phyloP scores from a whole-genome alignment of 345 rosid species.

The Brassica juncea region DNA sequence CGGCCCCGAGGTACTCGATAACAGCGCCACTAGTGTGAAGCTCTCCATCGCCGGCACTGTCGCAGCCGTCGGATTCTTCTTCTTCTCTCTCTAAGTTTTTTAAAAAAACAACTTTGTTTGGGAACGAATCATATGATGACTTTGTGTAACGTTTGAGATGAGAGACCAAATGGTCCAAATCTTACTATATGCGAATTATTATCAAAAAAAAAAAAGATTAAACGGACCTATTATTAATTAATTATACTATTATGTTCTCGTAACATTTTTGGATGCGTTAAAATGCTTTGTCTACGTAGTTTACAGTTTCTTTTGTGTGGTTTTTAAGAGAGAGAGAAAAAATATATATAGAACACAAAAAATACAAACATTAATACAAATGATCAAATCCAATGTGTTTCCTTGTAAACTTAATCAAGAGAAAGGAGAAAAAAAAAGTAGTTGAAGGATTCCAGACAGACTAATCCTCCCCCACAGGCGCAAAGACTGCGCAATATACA shows the following conservation, averaged over 20 bases:
- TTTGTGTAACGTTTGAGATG: conserved; percentile 20
- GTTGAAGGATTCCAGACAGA: background rate
- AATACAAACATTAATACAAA: background rate
- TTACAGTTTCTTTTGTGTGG: background rate
- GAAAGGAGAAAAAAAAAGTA: background rate
- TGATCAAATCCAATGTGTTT: background rate
- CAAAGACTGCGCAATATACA: conserved; percentile 10
- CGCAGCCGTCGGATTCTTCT: conserved; percentile 33
- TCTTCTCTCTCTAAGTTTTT: conserved; percentile 34
- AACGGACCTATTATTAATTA: background rate
- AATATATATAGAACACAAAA: background rate
- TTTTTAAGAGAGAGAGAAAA: background rate
- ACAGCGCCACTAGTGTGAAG: conserved; percentile 23
- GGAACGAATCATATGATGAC: background rate
- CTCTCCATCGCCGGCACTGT: conserved; percentile 35
- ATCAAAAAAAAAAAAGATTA: background rate
- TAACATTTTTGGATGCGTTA: background rate
- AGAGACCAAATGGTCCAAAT: too few relatives aligned
- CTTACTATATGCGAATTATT: background rate
- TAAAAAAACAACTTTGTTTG: background rate
- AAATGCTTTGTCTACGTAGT: background rate
- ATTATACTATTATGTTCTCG: background rate
- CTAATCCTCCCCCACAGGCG: background rate
- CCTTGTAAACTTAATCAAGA: background rate
- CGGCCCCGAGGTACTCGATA: conserved; percentile 15